A percentile compares a stretch with the other conserved stretches of the same genome.
Evolutionary conservation across 495 filamentous ascomycete species (phyloP).

Genomic region (Trichoderma asperelloides): DNA sequence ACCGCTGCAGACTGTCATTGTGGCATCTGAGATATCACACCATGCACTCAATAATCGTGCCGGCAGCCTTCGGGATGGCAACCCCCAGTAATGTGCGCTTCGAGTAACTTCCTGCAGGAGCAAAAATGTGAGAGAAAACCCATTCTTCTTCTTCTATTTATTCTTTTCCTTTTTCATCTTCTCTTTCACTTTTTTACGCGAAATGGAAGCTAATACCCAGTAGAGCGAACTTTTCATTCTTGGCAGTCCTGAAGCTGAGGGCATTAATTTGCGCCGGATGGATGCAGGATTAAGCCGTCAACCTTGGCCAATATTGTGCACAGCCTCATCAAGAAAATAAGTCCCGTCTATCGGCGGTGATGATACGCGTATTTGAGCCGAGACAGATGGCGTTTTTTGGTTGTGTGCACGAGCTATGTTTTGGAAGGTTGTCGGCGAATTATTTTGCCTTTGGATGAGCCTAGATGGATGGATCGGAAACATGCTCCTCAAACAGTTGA

Average conservation of each 20-base stretch:
- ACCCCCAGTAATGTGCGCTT: not conserved
- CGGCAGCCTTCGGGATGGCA: not conserved
- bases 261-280: not conserved
- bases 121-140: not conserved
- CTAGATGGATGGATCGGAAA: not conserved
- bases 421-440: not conserved
- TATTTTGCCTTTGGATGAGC: not conserved
- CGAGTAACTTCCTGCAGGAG: not conserved
- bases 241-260: not conserved
- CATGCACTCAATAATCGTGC: not conserved
- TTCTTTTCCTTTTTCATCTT: too few species aligned
- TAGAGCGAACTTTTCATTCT: not conserved
- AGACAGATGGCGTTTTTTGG: not conserved
- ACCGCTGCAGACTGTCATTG: not conserved
- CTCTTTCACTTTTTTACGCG: too few species aligned
- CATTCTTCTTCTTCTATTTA: too few species aligned
- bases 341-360: not conserved
- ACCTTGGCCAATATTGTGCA: conserved; percentile 5
- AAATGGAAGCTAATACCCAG: not conserved
- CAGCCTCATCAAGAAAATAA: not conserved
- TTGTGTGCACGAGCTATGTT: not conserved
- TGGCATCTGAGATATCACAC: not conserved
- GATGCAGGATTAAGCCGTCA: not conserved
- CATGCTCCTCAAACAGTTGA: too few species aligned
- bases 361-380: not conserved